A percentile compares a stretch with the other conserved stretches of the same genome.
Evolutionary conservation across 2,329 filamentous ascomycete genomes (phyloP).

Genomic region (Biscogniauxia mediterranea): DNA sequence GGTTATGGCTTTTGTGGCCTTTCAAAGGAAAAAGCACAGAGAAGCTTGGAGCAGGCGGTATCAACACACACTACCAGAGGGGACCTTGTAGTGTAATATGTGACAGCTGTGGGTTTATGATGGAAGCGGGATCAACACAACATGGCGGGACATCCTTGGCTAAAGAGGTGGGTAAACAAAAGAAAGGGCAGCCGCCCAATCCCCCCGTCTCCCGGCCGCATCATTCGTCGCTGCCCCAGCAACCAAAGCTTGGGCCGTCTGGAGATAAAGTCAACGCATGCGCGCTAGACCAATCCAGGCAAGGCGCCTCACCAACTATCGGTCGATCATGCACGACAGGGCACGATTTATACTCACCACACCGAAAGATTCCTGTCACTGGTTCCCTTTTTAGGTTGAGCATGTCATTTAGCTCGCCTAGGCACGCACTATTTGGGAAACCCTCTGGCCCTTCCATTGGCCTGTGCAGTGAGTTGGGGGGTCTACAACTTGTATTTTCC

Average conservation of each 20-base stretch:
- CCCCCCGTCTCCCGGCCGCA: constrained; percentile 22
- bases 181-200: constrained; percentile 21
- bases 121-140: neutral
- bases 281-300: neutral
- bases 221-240: constrained; percentile 26
- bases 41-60: constrained; percentile 14
- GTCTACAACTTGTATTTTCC: no score
- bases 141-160: constrained; percentile 7
- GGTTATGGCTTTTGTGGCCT: constrained; percentile 5
- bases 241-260: constrained; percentile 25
- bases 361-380: neutral
- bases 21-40: constrained; percentile 13
- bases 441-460: neutral
- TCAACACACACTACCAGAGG: constrained; percentile 7
- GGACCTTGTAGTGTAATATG: constrained; percentile 13
- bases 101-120: constrained; percentile 8
- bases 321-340: neutral
- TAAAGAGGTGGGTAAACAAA: constrained; percentile 28
- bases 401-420: neutral
- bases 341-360: neutral
- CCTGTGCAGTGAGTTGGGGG: no score
- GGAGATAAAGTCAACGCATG: neutral
- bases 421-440: neutral
- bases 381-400: neutral
- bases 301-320: neutral